Evolutionary conservation across 441 rosid species (phyloP).

Genomic region (Erodium chrysanthum): DNA sequence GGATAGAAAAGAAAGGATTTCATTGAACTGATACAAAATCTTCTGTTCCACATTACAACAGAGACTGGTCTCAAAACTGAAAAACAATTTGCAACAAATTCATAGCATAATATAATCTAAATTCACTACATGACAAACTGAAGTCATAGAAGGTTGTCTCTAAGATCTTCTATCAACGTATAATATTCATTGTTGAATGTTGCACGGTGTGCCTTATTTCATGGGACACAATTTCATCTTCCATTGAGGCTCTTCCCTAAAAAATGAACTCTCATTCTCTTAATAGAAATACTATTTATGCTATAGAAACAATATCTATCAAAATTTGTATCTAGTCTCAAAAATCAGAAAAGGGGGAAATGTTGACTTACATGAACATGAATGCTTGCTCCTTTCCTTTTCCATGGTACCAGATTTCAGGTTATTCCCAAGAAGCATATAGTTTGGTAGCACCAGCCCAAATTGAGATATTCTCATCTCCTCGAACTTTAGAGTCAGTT

Average conservation of each 20-base stretch:
- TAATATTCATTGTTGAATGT: not conserved
- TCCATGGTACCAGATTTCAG: not conserved
- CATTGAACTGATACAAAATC: not conserved
- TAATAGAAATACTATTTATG: not conserved
- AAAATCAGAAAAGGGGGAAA: not conserved
- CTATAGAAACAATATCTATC: not conserved
- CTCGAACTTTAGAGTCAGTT: constrained; percentile 11
- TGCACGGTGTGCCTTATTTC: not conserved
- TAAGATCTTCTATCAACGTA: not conserved
- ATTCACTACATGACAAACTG: not conserved
- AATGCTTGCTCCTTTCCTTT: not conserved
- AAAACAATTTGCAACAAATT: not conserved
- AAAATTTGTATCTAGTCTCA: not conserved
- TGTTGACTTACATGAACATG: not conserved
- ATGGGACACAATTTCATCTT: not conserved
- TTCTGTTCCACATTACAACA: not conserved
- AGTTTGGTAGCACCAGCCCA: not conserved
- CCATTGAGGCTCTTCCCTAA: not conserved
- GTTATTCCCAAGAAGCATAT: not conserved
- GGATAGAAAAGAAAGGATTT: not conserved
- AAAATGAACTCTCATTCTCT: not conserved
- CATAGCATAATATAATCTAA: not conserved
- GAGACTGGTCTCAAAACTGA: not conserved
- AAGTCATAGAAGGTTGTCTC: not conserved
- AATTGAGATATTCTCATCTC: not conserved